A percentile compares a stretch with the other conserved stretches of the same genome.
Conservation (phyloP, 2,329 filamentous ascomycete genomes). For the Parastagonospora nodorum region DNA sequence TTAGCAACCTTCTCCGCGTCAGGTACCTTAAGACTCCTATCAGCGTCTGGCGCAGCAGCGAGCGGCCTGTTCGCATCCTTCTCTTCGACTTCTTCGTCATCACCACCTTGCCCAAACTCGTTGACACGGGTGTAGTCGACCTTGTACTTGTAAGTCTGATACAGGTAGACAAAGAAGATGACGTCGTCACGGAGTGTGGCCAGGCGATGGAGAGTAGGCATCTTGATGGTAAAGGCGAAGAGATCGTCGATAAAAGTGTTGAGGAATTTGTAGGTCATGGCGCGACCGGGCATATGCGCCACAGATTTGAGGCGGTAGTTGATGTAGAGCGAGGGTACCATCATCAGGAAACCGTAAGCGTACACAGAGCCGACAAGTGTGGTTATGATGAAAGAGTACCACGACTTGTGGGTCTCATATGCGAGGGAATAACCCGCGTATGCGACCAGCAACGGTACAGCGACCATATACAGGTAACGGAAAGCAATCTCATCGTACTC, state of each 20-base stretch:
- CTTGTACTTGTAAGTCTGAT: slow-evolving; percentile 92
- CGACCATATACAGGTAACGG: slow-evolving; percentile 92
- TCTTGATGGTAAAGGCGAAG: slow-evolving; percentile 99
- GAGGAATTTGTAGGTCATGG: slow-evolving; percentile 97
- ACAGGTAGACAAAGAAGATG: slow-evolving; percentile 97
- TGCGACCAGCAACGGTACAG: slow-evolving; percentile 83
- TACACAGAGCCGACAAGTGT: slow-evolving; percentile 96
- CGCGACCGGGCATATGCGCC: slow-evolving; percentile 94
- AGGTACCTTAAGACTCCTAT: slow-evolving; percentile 32
- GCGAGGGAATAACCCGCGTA: slow-evolving; percentile 91
- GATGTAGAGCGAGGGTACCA: slow-evolving; percentile 97
- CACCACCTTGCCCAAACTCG: slow-evolving; percentile 98
- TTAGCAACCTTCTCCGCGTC: slow-evolving; percentile 20
- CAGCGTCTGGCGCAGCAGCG: slow-evolving; percentile 38
- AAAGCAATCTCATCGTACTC: slow-evolving; percentile 98
- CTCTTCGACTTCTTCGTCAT: slow-evolving; percentile 68
- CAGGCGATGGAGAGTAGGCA: slow-evolving; percentile 90
- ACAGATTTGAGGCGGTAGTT: slow-evolving; percentile 93
- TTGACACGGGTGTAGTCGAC: slow-evolving; percentile 92
- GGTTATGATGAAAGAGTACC: slow-evolving; percentile 95
- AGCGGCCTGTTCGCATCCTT: slow-evolving; percentile 53
- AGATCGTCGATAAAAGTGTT: slow-evolving; percentile 99
- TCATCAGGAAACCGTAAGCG: slow-evolving; percentile 98
- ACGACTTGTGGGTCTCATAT: slow-evolving; percentile 95
- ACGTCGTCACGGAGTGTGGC: slow-evolving; percentile 93